phyloP scores from a whole-genome alignment of 2,329 filamentous ascomycete genomes.

The Fusarium sp. region DNA sequence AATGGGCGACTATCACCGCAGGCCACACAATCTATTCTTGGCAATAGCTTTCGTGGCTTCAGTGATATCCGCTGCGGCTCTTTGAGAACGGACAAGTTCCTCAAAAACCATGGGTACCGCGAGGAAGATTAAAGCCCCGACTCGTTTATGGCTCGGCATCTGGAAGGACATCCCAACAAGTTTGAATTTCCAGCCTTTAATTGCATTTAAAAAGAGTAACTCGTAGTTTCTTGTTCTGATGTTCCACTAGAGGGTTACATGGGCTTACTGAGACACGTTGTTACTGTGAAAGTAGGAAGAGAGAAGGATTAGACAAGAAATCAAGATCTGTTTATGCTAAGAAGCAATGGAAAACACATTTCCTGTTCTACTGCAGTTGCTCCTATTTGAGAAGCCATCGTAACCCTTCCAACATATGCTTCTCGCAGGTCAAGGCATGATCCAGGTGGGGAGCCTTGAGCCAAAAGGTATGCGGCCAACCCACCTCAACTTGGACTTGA shows the following conservation, averaged over 20 bases:
- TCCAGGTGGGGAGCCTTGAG: slow-evolving; percentile 57
- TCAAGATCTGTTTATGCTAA: not conserved
- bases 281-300: not conserved
- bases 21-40: not conserved
- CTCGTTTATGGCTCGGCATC: not conserved
- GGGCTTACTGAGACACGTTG: not conserved
- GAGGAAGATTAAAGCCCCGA: not conserved
- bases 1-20: not conserved
- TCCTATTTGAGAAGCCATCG: slow-evolving; percentile 52
- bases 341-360: not conserved
- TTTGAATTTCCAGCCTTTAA: not conserved
- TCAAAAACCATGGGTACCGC: not conserved
- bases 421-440: slow-evolving; percentile 56
- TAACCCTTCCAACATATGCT: slow-evolving; percentile 56
- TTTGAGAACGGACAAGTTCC: not conserved
- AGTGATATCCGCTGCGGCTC: too few species aligned
- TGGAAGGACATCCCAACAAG: too few species aligned
- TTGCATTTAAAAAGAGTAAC: too few species aligned
- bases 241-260: not conserved
- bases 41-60: not conserved
- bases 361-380: not conserved
- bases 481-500: slow-evolving; percentile 55
- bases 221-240: not conserved
- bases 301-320: not conserved
- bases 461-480: slow-evolving; percentile 67